A percentile compares a stretch with the other conserved stretches of the same genome.
phyloP scores from a whole-genome alignment of 2,329 filamentous ascomycete species.

The Fusarium denticulatum region DNA sequence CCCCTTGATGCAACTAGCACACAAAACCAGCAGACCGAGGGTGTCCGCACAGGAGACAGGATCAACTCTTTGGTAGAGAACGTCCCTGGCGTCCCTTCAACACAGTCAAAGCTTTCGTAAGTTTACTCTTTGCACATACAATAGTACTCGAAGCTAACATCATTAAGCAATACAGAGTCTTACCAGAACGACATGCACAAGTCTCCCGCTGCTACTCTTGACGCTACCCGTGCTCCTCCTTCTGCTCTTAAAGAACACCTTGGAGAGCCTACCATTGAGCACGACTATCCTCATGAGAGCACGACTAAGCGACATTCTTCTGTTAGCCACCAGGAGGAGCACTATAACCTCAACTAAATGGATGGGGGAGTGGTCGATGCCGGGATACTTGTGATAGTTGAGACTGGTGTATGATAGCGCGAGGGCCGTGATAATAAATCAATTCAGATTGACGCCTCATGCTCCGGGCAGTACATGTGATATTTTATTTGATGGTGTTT shows the following conservation, averaged over 20 bases:
- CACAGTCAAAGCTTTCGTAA: slow-evolving; percentile 6
- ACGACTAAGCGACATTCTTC: slow-evolving; percentile 42
- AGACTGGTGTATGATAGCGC: fast-evolving
- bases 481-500: fast-evolving
- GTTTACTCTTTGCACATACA: fast-evolving
- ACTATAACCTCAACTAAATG: slow-evolving; percentile 31
- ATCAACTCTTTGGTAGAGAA: slow-evolving; percentile 27
- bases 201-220: neutral
- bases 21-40: slow-evolving; percentile 4
- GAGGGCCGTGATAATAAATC: fast-evolving
- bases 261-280: slow-evolving; percentile 44
- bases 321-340: slow-evolving; percentile 47
- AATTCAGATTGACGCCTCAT: fast-evolving
- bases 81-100: slow-evolving; percentile 12
- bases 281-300: slow-evolving; percentile 46
- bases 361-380: fast-evolving
- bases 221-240: slow-evolving; percentile 42
- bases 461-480: fast-evolving
- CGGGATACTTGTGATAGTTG: fast-evolving
- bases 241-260: slow-evolving; percentile 40
- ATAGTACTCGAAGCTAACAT: fast-evolving
- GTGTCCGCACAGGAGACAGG: slow-evolving; percentile 21
- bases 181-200: neutral
- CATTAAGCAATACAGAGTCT: neutral
- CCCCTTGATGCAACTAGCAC: neutral